These are phyloP conservation scores for Phytophthora melonis DNA, from an alignment of 352 stramenopile genomes.

Conservation along the genomic window DNA sequence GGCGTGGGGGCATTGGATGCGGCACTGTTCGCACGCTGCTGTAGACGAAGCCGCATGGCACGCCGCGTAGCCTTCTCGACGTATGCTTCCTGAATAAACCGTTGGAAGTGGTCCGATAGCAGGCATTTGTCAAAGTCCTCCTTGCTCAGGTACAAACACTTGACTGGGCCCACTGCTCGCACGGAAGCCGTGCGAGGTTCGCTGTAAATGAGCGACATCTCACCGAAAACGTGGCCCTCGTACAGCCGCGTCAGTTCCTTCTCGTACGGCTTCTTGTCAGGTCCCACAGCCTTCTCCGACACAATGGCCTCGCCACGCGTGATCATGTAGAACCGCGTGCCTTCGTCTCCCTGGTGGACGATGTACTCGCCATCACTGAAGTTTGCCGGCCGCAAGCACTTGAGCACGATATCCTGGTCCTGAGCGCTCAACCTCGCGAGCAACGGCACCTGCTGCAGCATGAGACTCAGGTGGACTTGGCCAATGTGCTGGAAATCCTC, in stretches of 20 bases:
- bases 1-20: constrained; percentile 23
- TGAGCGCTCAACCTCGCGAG: constrained; percentile 71
- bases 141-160: constrained; percentile 88
- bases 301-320: constrained; percentile 88
- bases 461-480: constrained; percentile 88
- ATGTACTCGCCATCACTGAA: constrained; percentile 91
- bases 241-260: constrained; percentile 87
- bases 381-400: constrained; percentile 81
- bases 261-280: constrained; percentile 60
- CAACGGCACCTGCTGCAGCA: constrained; percentile 88
- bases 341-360: constrained; percentile 90
- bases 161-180: constrained; percentile 79
- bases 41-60: constrained; percentile 80
- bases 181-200: constrained; percentile 88
- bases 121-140: constrained; percentile 91
- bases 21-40: constrained; percentile 59
- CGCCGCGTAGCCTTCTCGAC: constrained; percentile 87
- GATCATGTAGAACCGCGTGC: constrained; percentile 92
- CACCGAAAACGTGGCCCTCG: constrained; percentile 90
- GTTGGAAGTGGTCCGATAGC: constrained; percentile 84
- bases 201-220: constrained; percentile 91
- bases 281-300: constrained; percentile 62
- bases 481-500: constrained; percentile 91
- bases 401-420: constrained; percentile 87
- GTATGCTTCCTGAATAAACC: constrained; percentile 88